Percentiles rank a stretch among this genome's conserved stretches.
Evolutionary conservation across 2,329 filamentous ascomycete genomes (phyloP).

Genomic region (Aurifilum marmelostoma): DNA sequence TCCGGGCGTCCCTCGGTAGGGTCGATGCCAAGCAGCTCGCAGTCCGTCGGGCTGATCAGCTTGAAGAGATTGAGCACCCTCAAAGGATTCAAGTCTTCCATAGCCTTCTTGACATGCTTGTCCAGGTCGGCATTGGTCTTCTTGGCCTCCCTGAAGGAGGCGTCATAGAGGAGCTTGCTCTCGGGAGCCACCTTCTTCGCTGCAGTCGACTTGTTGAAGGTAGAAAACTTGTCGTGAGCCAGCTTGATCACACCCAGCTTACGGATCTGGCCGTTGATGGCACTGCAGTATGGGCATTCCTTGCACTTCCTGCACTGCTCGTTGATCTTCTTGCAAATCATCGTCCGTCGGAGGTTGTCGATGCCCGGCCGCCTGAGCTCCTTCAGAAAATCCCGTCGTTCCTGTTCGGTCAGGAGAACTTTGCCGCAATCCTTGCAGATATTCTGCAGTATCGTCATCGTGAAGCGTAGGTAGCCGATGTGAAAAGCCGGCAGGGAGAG

Average conservation of each 20-base stretch:
- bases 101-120: conserved; percentile 87
- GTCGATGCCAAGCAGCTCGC: conserved; percentile 87
- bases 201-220: conserved; percentile 86
- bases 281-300: conserved; percentile 77
- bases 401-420: conserved; percentile 79
- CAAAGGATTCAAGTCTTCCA: conserved; percentile 91
- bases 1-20: conserved; percentile 86
- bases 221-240: conserved; percentile 87
- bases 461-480: conserved; percentile 92
- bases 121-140: conserved; percentile 81
- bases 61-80: conserved; percentile 90
- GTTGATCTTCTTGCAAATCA: conserved; percentile 85
- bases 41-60: conserved; percentile 81
- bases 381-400: conserved; percentile 76
- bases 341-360: conserved; percentile 83
- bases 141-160: conserved; percentile 80
- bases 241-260: conserved; percentile 94
- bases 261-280: conserved; percentile 87
- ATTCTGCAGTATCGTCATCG: conserved; percentile 87
- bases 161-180: conserved; percentile 83
- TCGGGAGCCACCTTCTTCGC: conserved; percentile 80
- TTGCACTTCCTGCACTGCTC: conserved; percentile 88
- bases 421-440: conserved; percentile 95
- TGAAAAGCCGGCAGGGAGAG: conserved; percentile 92
- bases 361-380: conserved; percentile 79